phyloP scores from a whole-genome alignment of 176 grass and related monocot genomes.

The Carex parvula region DNA sequence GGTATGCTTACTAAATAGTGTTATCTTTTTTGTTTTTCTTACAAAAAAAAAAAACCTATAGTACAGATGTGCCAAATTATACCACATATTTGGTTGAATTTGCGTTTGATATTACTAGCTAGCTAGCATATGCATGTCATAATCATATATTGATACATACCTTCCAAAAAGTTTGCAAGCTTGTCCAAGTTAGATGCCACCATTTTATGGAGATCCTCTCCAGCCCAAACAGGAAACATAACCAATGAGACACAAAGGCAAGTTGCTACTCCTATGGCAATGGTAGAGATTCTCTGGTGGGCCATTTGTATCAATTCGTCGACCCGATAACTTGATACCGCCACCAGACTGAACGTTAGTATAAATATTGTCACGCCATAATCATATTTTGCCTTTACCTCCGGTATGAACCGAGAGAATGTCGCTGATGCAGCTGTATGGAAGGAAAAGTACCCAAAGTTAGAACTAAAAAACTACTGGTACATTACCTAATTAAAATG shows the following conservation, averaged over 20 bases:
- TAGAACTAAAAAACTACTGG: not conserved
- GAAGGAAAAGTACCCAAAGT: not conserved
- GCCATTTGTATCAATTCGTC: constrained; percentile 69
- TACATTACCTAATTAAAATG: not conserved
- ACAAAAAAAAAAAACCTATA: not conserved
- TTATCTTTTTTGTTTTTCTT: not conserved
- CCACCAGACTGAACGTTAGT: constrained; percentile 89
- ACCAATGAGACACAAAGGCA: constrained; percentile 70
- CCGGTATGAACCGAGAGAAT: constrained; percentile 91
- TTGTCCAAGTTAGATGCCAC: constrained; percentile 56
- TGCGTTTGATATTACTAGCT: not conserved
- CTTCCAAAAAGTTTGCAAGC: constrained; percentile 67
- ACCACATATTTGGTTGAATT: not conserved
- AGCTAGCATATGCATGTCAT: constrained; percentile 1
- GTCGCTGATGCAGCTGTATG: constrained; percentile 66
- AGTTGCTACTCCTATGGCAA: constrained; percentile 62
- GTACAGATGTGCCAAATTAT: not conserved
- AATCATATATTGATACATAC: constrained; percentile 26
- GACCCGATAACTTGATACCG: constrained; percentile 85
- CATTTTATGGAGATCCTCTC: constrained; percentile 78
- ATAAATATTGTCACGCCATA: constrained; percentile 97
- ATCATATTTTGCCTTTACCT: constrained; percentile 88
- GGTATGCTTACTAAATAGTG: not conserved
- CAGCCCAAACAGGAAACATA: constrained; percentile 79
- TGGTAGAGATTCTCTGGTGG: constrained; percentile 70